These are phyloP conservation scores for Pythium sp. DNA, from an alignment of 352 stramenopile genomes.

Conservation along the genomic window DNA sequence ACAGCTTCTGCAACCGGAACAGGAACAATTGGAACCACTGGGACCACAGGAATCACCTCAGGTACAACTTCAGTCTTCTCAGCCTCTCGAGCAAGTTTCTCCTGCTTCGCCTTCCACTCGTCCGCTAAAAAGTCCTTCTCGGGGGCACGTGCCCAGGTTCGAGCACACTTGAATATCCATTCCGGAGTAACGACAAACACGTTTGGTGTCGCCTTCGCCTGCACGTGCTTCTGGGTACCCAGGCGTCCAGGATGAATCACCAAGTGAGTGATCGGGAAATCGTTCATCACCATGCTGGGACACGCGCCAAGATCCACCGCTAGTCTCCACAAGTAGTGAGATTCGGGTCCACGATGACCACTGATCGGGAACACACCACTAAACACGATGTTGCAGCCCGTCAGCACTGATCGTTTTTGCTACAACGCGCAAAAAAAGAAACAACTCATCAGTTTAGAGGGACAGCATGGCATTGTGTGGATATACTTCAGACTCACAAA, in stretches of 20 bases:
- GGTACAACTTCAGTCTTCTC: slow-evolving; percentile 15
- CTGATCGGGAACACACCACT: slow-evolving; percentile 77
- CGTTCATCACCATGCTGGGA: slow-evolving; percentile 64
- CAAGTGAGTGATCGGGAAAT: slow-evolving; percentile 81
- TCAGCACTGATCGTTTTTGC: slow-evolving; percentile 69
- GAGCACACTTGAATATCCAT: slow-evolving; percentile 79
- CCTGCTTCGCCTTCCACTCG: slow-evolving; percentile 51
- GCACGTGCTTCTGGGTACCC: slow-evolving; percentile 77
- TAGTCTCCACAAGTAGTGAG: slow-evolving; percentile 76
- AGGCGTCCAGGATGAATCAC: slow-evolving; percentile 79
- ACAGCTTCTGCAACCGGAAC: neutral
- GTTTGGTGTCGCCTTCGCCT: slow-evolving; percentile 59
- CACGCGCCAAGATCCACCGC: slow-evolving; percentile 62
- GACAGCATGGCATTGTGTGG: neutral
- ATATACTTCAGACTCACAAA: neutral
- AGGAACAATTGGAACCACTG: neutral
- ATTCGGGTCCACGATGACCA: slow-evolving; percentile 50
- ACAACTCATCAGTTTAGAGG: slow-evolving; percentile 4
- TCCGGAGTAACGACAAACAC: slow-evolving; percentile 71
- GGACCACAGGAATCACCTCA: neutral
- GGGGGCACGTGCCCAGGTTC: slow-evolving; percentile 55
- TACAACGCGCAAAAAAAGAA: slow-evolving; percentile 18
- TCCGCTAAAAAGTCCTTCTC: slow-evolving; percentile 73
- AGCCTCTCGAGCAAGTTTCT: slow-evolving; percentile 17
- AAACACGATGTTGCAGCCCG: slow-evolving; percentile 70